Evolutionary conservation across 768 basidiomycete species (phyloP).

Genomic region (Hydnomerulius pinastri): DNA sequence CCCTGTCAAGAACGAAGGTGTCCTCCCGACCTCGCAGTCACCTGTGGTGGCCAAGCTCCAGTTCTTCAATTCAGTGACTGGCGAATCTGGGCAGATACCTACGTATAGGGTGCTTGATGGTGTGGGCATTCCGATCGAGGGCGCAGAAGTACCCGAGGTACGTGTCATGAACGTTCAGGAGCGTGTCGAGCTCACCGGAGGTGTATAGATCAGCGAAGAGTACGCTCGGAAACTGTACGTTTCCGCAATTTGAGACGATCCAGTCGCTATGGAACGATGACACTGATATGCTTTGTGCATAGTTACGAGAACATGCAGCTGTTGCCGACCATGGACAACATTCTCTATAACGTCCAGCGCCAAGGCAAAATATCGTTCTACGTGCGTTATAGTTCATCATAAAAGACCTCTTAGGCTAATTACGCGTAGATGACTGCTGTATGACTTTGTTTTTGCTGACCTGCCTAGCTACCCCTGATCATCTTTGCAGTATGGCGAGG

Average conservation of each 20-base stretch:
- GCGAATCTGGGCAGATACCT: constrained; percentile 66
- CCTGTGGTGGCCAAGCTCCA: constrained; percentile 69
- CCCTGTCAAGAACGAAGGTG: constrained; percentile 27
- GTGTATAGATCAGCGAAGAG: constrained; percentile 60
- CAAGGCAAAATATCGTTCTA: constrained; percentile 94
- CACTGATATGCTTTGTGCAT: background rate
- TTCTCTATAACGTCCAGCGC: constrained; percentile 89
- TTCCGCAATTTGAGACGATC: background rate
- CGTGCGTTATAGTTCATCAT: constrained; percentile 44
- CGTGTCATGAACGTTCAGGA: constrained; percentile 15
- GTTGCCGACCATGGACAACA: constrained; percentile 81
- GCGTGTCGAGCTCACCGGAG: constrained; percentile 7
- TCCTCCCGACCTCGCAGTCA: constrained; percentile 48
- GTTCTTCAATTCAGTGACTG: constrained; percentile 80
- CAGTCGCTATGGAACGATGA: too few species aligned
- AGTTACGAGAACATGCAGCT: constrained; percentile 81
- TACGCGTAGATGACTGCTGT: constrained; percentile 74
- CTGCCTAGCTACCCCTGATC: constrained; percentile 3
- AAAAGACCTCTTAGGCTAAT: constrained; percentile 1
- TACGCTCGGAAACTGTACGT: constrained; percentile 65
- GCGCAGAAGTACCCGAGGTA: constrained; percentile 77
- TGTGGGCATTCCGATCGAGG: constrained; percentile 69
- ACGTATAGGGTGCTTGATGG: constrained; percentile 88
- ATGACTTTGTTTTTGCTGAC: constrained; percentile 33
- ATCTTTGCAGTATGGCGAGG: constrained; percentile 73